A percentile compares a stretch with the other conserved stretches of the same genome.
These are phyloP conservation scores for Cercospora sojina DNA, from an alignment of 2,329 filamentous ascomycete genomes.

Conservation along the genomic window DNA sequence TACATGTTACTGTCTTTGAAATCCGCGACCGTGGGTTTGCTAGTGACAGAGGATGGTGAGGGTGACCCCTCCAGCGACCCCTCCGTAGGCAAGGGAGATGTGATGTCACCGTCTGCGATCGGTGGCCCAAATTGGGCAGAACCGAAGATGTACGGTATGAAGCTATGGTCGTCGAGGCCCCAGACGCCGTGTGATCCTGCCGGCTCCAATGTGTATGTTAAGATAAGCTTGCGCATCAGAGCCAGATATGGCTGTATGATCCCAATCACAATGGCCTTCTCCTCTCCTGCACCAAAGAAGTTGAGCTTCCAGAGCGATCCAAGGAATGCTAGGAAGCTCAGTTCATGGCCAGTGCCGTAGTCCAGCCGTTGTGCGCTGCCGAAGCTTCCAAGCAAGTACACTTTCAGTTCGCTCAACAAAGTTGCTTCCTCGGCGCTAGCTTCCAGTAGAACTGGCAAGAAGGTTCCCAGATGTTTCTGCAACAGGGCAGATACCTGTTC, in stretches of 20 bases:
- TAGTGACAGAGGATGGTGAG: conserved; percentile 64
- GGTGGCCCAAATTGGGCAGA: conserved; percentile 84
- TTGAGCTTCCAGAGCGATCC: conserved; percentile 88
- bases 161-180: conserved; percentile 97
- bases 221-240: conserved; percentile 77
- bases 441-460: conserved; percentile 37
- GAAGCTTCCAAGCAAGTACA: conserved; percentile 82
- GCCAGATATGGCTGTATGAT: conserved; percentile 83
- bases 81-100: conserved; percentile 64
- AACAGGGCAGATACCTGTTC: conserved; percentile 55
- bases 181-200: conserved; percentile 96
- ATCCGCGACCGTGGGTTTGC: conserved; percentile 42
- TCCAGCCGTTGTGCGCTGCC: conserved; percentile 87
- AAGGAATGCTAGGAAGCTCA: conserved; percentile 91
- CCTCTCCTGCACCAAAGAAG: conserved; percentile 67
- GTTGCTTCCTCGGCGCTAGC: conserved; percentile 37
- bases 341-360: conserved; percentile 93
- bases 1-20: conserved; percentile 64
- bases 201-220: conserved; percentile 89
- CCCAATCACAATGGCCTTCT: conserved; percentile 77
- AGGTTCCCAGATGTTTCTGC: conserved; percentile 19
- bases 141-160: conserved; percentile 90
- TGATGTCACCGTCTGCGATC: conserved; percentile 57
- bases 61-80: conserved; percentile 70
- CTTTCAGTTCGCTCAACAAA: conserved; percentile 60